Conservation (phyloP, 2,329 filamentous ascomycete species). For the Chrysosporium queenslandicum region DNA sequence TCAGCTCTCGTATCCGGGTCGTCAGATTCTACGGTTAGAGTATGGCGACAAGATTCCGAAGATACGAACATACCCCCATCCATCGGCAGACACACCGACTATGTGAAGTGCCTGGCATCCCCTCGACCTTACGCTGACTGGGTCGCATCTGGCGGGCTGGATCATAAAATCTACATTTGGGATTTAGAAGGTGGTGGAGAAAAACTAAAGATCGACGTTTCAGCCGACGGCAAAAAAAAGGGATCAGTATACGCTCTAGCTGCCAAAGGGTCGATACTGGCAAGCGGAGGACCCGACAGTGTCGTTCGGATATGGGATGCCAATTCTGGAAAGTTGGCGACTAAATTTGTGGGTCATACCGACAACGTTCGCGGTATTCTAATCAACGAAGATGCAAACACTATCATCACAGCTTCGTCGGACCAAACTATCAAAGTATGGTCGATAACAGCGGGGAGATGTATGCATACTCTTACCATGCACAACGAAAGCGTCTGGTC, state of each 20-base stretch:
- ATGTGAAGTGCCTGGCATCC: conserved; percentile 86
- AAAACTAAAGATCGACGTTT: conserved; percentile 66
- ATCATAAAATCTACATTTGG: conserved; percentile 88
- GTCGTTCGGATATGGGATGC: conserved; percentile 89
- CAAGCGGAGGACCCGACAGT: conserved; percentile 87
- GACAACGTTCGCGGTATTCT: conserved; percentile 88
- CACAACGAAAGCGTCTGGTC: conserved; percentile 98
- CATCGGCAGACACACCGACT: conserved; percentile 89
- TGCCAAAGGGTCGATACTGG: conserved; percentile 68
- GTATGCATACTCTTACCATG: conserved; percentile 98
- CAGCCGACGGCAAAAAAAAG: conserved; percentile 71
- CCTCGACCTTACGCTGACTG: conserved; percentile 62
- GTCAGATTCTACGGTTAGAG: conserved; percentile 85
- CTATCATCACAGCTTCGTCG: conserved; percentile 84
- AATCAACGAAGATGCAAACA: conserved; percentile 79
- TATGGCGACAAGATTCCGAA: conserved; percentile 69
- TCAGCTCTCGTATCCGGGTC: conserved; percentile 76
- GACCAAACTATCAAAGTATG: conserved; percentile 97
- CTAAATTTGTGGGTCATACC: conserved; percentile 93
- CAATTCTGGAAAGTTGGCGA: conserved; percentile 76
- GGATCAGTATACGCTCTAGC: conserved; percentile 90
- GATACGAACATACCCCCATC: conserved; percentile 55
- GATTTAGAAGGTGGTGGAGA: conserved; percentile 82
- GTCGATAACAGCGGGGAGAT: conserved; percentile 89
- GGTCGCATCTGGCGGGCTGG: conserved; percentile 88